Conservation (phyloP, 106 monocot species). For the Chionographis japonica region DNA sequence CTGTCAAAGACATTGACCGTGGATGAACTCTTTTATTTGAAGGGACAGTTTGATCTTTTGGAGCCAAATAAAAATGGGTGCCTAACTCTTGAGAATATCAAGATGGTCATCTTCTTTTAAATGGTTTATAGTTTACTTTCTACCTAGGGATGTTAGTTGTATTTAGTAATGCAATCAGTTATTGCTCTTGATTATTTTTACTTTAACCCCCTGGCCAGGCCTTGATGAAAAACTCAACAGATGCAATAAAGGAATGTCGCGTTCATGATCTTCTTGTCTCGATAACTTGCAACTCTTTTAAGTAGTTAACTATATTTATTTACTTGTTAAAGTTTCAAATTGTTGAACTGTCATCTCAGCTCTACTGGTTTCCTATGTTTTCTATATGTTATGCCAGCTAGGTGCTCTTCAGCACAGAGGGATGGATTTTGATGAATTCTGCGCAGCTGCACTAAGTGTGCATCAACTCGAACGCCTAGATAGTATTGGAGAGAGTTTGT, state of each 20-base stretch:
- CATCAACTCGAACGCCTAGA: constrained; percentile 86
- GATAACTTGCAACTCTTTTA: constrained; percentile 17
- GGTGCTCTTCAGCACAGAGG: constrained; percentile 78
- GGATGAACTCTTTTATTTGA: constrained; percentile 73
- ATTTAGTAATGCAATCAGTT: neutral
- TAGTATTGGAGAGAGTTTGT: too few species aligned
- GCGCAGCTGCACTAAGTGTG: constrained; percentile 76
- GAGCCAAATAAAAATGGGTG: constrained; percentile 77
- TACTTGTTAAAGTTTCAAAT: too few species aligned
- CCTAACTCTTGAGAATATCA: constrained; percentile 77
- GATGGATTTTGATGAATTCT: constrained; percentile 87
- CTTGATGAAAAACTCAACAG: constrained; percentile 58
- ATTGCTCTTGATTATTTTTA: neutral
- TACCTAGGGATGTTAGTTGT: neutral
- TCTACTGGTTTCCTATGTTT: too few species aligned
- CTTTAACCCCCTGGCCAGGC: constrained; percentile 29
- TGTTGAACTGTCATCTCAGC: too few species aligned
- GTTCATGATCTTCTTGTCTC: constrained; percentile 69
- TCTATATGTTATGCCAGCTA: constrained; percentile 23
- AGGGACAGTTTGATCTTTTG: constrained; percentile 65
- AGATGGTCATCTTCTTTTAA: constrained; percentile 36
- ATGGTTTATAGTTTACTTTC: neutral
- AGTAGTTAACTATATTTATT: too few species aligned
- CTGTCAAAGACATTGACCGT: constrained; percentile 79
- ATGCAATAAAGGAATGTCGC: constrained; percentile 81